These are phyloP conservation scores for Chrysanthemum seticuspe DNA, from an alignment of 129 eudicot genomes.

Conservation along the genomic window DNA sequence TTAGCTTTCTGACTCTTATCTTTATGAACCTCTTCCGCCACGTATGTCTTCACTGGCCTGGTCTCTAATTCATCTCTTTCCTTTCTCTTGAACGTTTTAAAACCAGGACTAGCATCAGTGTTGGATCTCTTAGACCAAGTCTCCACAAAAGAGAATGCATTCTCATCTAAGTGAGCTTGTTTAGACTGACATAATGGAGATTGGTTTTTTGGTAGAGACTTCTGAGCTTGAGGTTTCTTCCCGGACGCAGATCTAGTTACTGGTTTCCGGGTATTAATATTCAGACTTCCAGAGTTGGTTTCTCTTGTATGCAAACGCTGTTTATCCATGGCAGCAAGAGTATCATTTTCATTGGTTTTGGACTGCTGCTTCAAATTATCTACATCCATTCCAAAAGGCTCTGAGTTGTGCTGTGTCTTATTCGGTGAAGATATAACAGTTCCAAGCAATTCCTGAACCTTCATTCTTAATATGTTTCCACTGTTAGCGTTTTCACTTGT, in stretches of 20 bases:
- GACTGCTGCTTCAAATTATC: constrained; percentile 33
- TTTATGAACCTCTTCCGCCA: constrained; percentile 24
- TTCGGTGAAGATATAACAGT: constrained; percentile 49
- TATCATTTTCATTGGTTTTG: constrained; percentile 28
- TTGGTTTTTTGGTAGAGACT: constrained; percentile 25
- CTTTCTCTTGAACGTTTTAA: constrained; percentile 36
- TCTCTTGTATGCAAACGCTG: constrained; percentile 58
- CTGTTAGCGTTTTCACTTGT: constrained; percentile 37
- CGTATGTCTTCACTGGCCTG: constrained; percentile 27
- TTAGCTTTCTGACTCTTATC: constrained; percentile 33
- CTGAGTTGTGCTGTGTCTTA: constrained; percentile 33
- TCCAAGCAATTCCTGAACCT: constrained; percentile 77
- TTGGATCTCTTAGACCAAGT: constrained; percentile 33
- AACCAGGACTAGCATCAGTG: constrained; percentile 37
- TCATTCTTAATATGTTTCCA: constrained; percentile 63
- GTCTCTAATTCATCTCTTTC: constrained; percentile 34
- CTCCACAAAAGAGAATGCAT: constrained; percentile 50
- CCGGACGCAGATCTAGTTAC: constrained; percentile 56
- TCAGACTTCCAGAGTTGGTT: constrained; percentile 53
- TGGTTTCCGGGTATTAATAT: constrained; percentile 40
- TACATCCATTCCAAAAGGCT: constrained; percentile 30
- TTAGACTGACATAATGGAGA: constrained; percentile 25
- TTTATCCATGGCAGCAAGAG: constrained; percentile 30
- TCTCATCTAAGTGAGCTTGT: constrained; percentile 36
- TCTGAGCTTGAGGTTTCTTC: constrained; percentile 43